Base-by-base conservation (phyloP, 2,329 filamentous ascomycete species). In the Myriosclerotinia curreyana region DNA sequence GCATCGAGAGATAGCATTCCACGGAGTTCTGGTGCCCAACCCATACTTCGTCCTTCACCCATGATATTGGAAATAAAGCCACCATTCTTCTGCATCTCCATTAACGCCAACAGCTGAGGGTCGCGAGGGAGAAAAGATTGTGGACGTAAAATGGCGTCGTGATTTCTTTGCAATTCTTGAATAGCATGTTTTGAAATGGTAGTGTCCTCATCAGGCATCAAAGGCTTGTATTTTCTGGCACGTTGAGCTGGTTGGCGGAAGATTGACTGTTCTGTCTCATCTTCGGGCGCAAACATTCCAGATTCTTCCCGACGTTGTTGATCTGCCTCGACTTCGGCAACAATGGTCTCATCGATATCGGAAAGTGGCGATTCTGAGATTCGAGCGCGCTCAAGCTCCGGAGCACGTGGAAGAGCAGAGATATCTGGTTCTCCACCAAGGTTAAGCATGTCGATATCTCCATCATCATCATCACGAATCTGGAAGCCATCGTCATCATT, bases 21-120 rank as follows among this genome's bases (percentile, higher is more conserved):
- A 66, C 91, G 88, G 25, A 99, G 83, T 77, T 99, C 95, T 0
- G 94, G 94, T 4, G 94, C 94, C 93, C 92, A 97, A 50, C 85
- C 86, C 69, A 85, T 83, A 70, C 87, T 88, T 68, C 90, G 86
- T 46, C 88, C 90, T 67, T 93, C 91, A 60, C 90, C 88, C 78
- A 97, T 87, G 68, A 96, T 88, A 71, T 86, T 93, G 5, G 89
- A 90, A 22, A 97, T 91, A 72, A 99, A 98, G 48, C 87, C 91
- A 62, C 95, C 94, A 62, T 85, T 92, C 78, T 90, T 92, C 76
- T 97, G 95, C 83, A 97, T 89, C 71, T 93, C 91, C 81, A 96
- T 89, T 28, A 99, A 80, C 42, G 92, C 91, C 38, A 98, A 82
- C 17, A 98, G 82, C 62, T 94, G 86, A 1, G 93, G 91, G 70